phyloP scores from a whole-genome alignment of 106 monocot genomes.

The Dendrobium nobile region DNA sequence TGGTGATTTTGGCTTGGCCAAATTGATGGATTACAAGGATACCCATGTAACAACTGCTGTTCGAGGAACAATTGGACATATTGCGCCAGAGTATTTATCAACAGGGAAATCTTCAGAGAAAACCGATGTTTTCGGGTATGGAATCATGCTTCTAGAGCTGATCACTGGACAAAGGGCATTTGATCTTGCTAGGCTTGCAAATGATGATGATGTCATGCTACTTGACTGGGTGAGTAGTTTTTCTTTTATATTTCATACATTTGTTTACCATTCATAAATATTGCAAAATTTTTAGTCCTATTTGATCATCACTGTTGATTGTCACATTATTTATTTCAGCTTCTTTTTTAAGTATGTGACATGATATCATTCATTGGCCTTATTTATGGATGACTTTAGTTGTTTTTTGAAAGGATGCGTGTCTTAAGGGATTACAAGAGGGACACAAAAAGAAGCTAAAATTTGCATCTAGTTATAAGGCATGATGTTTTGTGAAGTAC shows the following conservation, averaged over 20 bases:
- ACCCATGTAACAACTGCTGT: conserved; percentile 97
- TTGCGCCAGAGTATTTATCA: conserved; percentile 91
- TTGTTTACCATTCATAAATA: background rate
- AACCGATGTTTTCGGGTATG: conserved; percentile 97
- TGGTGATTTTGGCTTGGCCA: conserved; percentile 94
- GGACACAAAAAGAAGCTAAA: too few relatives aligned
- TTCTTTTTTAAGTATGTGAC: too few relatives aligned
- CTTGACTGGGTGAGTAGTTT: conserved; percentile 80
- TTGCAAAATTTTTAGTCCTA: too few relatives aligned
- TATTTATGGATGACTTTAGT: too few relatives aligned
- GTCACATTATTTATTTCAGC: too few relatives aligned
- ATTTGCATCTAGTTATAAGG: too few relatives aligned
- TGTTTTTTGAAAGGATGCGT: too few relatives aligned
- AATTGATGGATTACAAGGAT: conserved; percentile 98
- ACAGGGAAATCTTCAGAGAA: conserved; percentile 98
- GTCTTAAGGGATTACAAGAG: too few relatives aligned
- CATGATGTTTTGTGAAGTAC: too few relatives aligned
- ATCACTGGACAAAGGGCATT: conserved; percentile 97
- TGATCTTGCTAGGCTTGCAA: conserved; percentile 93
- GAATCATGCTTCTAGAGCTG: conserved; percentile 94
- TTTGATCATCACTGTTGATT: too few relatives aligned
- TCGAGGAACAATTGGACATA: conserved; percentile 92
- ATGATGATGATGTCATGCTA: conserved; percentile 98
- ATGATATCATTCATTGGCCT: too few relatives aligned
- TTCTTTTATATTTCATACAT: background rate